Evolutionary conservation across 139 green algal species (phyloP).

Genomic region (Edaphochlamys debaryana): DNA sequence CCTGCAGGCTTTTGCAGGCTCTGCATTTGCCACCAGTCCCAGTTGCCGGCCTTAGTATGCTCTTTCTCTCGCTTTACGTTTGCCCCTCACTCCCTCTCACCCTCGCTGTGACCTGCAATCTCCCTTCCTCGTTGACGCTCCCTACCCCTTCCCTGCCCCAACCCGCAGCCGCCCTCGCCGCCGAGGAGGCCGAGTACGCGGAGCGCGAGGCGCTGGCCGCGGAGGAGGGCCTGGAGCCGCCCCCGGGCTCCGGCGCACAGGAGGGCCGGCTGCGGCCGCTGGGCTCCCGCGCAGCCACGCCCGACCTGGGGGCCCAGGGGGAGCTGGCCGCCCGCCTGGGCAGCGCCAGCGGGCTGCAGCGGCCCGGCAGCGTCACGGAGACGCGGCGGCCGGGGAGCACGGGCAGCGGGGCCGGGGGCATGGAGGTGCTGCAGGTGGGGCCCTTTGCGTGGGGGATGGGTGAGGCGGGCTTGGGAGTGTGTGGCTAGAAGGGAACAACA

Average conservation of each 20-base stretch:
- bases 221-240: constrained; percentile 7
- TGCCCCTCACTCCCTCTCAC: not conserved
- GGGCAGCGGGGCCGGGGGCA: no score
- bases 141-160: not conserved
- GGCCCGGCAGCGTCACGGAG: no score
- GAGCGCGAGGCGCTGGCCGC: constrained; percentile 26
- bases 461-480: no score
- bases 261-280: not conserved
- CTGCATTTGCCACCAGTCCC: not conserved
- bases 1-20: no score
- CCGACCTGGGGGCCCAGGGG: no score
- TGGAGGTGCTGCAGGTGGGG: no score
- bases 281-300: no score
- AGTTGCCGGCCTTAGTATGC: not conserved
- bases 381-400: no score
- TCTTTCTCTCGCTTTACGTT: not conserved
- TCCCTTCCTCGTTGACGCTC: not conserved
- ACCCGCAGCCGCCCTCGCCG: constrained; percentile 11
- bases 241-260: no score
- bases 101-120: not conserved
- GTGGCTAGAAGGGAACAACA: no score
- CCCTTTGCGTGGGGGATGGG: no score
- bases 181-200: constrained; percentile 1
- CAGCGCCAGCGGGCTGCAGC: not conserved
- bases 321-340: not conserved